Evolutionary conservation across 2,329 filamentous ascomycete genomes (phyloP).

Genomic region (Ceratocystis eucalypticola): DNA sequence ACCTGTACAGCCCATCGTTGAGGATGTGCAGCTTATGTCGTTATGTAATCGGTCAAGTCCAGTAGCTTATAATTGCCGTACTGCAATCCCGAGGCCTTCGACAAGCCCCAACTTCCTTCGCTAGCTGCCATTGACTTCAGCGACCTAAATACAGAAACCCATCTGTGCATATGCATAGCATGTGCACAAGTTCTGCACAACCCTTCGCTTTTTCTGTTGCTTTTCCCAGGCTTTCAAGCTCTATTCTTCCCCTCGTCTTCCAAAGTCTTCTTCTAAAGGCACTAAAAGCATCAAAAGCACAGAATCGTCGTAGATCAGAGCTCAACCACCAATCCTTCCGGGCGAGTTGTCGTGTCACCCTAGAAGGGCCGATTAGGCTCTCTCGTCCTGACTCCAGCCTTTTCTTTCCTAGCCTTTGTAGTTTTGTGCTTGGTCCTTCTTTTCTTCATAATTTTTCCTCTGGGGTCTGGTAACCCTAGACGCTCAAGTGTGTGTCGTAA

Average conservation of each 20-base stretch:
- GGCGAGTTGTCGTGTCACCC: neutral
- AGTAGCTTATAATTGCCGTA: too few relatives aligned
- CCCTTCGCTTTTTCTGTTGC: neutral
- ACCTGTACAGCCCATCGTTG: too few relatives aligned
- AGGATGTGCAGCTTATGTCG: neutral
- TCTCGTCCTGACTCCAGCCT: neutral
- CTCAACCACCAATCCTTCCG: neutral
- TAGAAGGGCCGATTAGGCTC: conserved; percentile 3
- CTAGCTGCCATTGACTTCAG: too few relatives aligned
- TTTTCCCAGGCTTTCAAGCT: neutral
- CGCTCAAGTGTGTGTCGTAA: neutral
- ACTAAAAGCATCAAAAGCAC: neutral
- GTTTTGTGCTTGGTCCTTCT: neutral
- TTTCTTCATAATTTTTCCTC: neutral
- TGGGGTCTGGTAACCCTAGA: neutral
- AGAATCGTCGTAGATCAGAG: conserved; percentile 1
- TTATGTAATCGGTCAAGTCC: neutral
- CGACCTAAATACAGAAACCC: too few relatives aligned
- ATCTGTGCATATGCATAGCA: too few relatives aligned
- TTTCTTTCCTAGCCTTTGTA: neutral
- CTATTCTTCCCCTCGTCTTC: neutral
- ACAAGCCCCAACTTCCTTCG: too few relatives aligned
- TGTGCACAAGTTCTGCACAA: too few relatives aligned
- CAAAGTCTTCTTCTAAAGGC: neutral
- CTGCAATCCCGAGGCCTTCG: neutral